Evolutionary conservation across 257 asterid species (phyloP), one percentile per base, ranked within the genome.

Genomic region (Thymus quinquecostatus): DNA sequence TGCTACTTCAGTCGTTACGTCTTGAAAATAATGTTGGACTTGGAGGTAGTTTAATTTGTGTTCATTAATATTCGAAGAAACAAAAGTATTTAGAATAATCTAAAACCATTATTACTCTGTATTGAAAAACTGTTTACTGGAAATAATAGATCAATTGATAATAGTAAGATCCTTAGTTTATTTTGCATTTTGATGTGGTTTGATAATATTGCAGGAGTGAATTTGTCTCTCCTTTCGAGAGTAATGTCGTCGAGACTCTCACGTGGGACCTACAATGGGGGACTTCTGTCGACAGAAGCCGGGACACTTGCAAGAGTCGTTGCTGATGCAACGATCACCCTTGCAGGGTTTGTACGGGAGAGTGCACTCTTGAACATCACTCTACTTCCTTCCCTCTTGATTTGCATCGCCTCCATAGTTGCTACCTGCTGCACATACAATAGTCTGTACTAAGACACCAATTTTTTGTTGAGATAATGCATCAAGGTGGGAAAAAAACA

Each of bases 231-330:
- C 33, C 98, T 92, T 59, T 92, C 98, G 2, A 83, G 95, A 79
- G 98, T 92, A 33, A 92, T 92, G 98, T 87, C 98, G 13, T 88
- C 97, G 3, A 80, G 98, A 80, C 98, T 92, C 69, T 87, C 98
- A 58, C 98, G 97, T 3, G 98, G 97, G 30, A 92, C 98, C 64
- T 92, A 80, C 76, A 92, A 92, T 0, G 98, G 97, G 0, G 98
- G 98, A 43, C 92, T 92, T 70, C 69, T 92, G 69, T 90, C 96
- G 43, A 92, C 97, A 1, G 98, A 90, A 83, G 96, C 97, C 9
- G 98, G 98, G 60, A 92, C 98, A 2, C 68, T 92, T 34, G 97
- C 97, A 9, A 84, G 98, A 41, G 98, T 92, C 47, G 66, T 92
- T 71, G 98, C 98, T 34, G 98, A 92, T 66, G 96, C 79, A 58